Percentiles rank a stretch among this genome's conserved stretches.
Evolutionary conservation across 2,329 filamentous ascomycete species (phyloP).

Genomic region (Colletotrichum melonis): DNA sequence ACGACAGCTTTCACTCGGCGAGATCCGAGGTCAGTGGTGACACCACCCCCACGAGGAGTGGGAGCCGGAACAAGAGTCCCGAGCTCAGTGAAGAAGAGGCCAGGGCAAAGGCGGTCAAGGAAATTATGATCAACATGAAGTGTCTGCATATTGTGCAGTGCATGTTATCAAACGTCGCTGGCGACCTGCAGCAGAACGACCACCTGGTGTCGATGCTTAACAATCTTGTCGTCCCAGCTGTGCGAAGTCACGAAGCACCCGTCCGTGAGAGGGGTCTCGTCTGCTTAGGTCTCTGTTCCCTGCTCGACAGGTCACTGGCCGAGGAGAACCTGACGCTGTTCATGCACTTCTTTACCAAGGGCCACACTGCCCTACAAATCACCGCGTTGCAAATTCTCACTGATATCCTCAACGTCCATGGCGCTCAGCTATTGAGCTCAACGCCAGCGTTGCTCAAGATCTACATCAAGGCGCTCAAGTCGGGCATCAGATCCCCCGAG

Average conservation of each 20-base stretch:
- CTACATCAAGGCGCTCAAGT: conserved; percentile 85
- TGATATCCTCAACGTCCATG: conserved; percentile 92
- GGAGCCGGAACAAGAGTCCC: conserved; percentile 52
- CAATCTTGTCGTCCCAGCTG: conserved; percentile 94
- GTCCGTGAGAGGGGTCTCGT: conserved; percentile 91
- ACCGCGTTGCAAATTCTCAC: conserved; percentile 92
- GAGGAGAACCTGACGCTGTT: conserved; percentile 93
- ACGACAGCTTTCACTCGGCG: conserved; percentile 91
- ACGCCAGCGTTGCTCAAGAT: conserved; percentile 82
- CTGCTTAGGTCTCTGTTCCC: conserved; percentile 89
- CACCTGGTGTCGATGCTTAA: conserved; percentile 98
- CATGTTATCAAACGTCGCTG: conserved; percentile 93
- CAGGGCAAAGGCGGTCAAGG: conserved; percentile 81
- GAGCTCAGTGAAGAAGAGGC: conserved; percentile 73
- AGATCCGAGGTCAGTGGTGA: conserved; percentile 83
- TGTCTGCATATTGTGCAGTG: conserved; percentile 97
- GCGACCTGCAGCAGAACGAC: conserved; percentile 87
- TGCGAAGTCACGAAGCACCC: conserved; percentile 91
- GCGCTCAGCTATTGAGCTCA: conserved; percentile 77
- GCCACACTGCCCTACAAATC: conserved; percentile 88
- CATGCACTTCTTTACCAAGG: conserved; percentile 95
- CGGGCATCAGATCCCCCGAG: conserved; percentile 73
- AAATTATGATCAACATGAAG: conserved; percentile 98
- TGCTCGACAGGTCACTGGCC: conserved; percentile 91
- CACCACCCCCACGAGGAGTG: conserved; percentile 62